Percentiles rank a stretch among this genome's conserved stretches.
Conservation (phyloP, 1,284 basidiomycete genomes). For the Ustilago crameri region DNA sequence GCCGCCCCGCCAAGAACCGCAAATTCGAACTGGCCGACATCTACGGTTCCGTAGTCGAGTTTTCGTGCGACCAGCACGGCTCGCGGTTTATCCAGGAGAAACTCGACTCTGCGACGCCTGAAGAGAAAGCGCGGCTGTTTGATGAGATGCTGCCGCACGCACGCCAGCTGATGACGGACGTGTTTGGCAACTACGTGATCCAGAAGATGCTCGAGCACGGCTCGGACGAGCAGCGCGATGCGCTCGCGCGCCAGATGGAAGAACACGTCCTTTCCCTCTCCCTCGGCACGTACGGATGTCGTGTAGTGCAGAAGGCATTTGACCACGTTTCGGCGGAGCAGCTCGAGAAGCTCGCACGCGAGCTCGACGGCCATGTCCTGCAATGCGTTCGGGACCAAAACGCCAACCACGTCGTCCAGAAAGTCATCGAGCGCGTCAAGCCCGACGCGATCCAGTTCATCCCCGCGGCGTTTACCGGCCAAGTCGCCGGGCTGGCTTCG, state of each 20-base stretch:
- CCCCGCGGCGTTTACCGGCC: slow-evolving; percentile 78
- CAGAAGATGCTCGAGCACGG: slow-evolving; percentile 96
- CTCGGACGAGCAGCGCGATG: slow-evolving; percentile 74
- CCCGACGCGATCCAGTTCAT: slow-evolving; percentile 82
- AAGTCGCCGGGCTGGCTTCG: slow-evolving; percentile 84
- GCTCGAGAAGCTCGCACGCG: slow-evolving; percentile 69
- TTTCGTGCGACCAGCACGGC: slow-evolving; percentile 90
- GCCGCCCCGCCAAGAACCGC: slow-evolving; percentile 45
- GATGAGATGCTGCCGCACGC: slow-evolving; percentile 88
- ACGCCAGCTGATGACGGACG: slow-evolving; percentile 86
- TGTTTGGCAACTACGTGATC: slow-evolving; percentile 95
- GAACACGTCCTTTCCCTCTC: slow-evolving; percentile 82
- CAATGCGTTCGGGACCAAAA: slow-evolving; percentile 91
- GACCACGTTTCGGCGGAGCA: slow-evolving; percentile 70
- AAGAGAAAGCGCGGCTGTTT: slow-evolving; percentile 74
- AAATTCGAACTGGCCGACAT: slow-evolving; percentile 76
- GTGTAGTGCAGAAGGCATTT: slow-evolving; percentile 73
- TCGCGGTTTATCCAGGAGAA: slow-evolving; percentile 73
- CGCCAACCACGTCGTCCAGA: slow-evolving; percentile 86
- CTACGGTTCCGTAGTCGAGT: slow-evolving; percentile 86
- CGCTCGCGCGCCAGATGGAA: slow-evolving; percentile 80
- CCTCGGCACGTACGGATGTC: slow-evolving; percentile 93
- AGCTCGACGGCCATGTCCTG: slow-evolving; percentile 83
- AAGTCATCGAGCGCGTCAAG: slow-evolving; percentile 69
- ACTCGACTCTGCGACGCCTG: slow-evolving; percentile 76